phyloP scores from a whole-genome alignment of 2,329 filamentous ascomycete species.

The Ceratocystiopsis minuta region DNA sequence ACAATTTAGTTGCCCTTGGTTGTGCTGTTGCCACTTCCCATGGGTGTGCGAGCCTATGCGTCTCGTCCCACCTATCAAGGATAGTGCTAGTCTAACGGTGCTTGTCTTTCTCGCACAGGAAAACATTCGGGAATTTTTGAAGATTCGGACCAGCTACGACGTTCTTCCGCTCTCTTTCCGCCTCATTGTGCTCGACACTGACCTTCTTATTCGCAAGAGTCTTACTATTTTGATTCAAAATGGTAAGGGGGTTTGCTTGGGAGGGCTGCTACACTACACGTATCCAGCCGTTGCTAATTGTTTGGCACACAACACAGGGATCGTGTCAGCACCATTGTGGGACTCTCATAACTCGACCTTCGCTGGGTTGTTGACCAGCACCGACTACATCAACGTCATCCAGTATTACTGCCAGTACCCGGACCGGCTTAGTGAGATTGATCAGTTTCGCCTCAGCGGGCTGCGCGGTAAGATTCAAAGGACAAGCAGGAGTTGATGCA shows the following conservation, averaged over 20 bases:
- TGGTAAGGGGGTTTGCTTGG: slow-evolving; percentile 23
- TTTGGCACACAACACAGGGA: slow-evolving; percentile 19
- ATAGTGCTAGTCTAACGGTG: too few relatives aligned
- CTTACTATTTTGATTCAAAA: slow-evolving; percentile 91
- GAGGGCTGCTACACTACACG: too few relatives aligned
- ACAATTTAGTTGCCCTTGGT: too few relatives aligned
- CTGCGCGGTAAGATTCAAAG: slow-evolving; percentile 49
- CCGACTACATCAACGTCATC: slow-evolving; percentile 96
- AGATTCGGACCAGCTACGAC: slow-evolving; percentile 92
- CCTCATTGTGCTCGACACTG: slow-evolving; percentile 87
- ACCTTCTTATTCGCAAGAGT: slow-evolving; percentile 91
- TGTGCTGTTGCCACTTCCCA: too few relatives aligned
- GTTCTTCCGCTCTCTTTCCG: slow-evolving; percentile 91
- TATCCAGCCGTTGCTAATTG: too few relatives aligned
- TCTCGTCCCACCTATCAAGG: too few relatives aligned
- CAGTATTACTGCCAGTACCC: slow-evolving; percentile 98
- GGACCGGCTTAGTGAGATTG: slow-evolving; percentile 72
- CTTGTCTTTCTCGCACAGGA: neutral
- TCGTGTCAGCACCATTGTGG: slow-evolving; percentile 94
- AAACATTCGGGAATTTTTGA: slow-evolving; percentile 68
- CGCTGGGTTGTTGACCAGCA: slow-evolving; percentile 83
- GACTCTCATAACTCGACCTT: slow-evolving; percentile 86
- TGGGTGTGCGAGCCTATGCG: too few relatives aligned
- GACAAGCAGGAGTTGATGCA: neutral
- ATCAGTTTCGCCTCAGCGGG: slow-evolving; percentile 84